phyloP scores from a whole-genome alignment of 305 asterid species.

The Solanum hybrid region DNA sequence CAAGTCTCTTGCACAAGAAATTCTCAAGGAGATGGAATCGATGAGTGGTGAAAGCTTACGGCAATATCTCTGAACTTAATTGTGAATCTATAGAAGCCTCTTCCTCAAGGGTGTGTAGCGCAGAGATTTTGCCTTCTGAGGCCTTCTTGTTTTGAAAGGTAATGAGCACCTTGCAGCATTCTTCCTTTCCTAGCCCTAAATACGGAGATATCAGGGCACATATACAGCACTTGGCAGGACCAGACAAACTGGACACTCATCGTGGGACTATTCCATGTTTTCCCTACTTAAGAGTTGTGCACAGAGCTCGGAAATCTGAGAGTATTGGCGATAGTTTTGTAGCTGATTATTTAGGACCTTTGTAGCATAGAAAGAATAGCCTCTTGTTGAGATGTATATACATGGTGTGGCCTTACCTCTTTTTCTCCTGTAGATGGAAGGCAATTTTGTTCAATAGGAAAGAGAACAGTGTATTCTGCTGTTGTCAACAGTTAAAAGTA shows the following conservation, averaged over 20 bases:
- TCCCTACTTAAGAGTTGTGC: background rate
- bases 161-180: background rate
- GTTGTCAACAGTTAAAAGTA: background rate
- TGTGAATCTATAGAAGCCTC: background rate
- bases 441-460: background rate
- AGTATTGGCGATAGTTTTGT: background rate
- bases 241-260: background rate
- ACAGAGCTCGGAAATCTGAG: background rate
- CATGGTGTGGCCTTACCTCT: background rate
- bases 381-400: background rate
- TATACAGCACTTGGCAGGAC: background rate
- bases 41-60: conserved; percentile 76
- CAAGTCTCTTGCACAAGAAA: conserved; percentile 78
- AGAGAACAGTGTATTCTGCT: background rate
- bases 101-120: background rate
- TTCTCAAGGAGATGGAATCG: conserved; percentile 66
- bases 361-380: background rate
- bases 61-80: conserved; percentile 42
- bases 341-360: background rate
- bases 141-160: background rate
- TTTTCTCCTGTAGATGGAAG: background rate
- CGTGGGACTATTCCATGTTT: background rate
- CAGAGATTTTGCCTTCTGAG: background rate
- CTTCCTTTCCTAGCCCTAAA: background rate
- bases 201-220: background rate